Base-by-base conservation (phyloP, 768 basidiomycete genomes). In the Boletus sp. region DNA sequence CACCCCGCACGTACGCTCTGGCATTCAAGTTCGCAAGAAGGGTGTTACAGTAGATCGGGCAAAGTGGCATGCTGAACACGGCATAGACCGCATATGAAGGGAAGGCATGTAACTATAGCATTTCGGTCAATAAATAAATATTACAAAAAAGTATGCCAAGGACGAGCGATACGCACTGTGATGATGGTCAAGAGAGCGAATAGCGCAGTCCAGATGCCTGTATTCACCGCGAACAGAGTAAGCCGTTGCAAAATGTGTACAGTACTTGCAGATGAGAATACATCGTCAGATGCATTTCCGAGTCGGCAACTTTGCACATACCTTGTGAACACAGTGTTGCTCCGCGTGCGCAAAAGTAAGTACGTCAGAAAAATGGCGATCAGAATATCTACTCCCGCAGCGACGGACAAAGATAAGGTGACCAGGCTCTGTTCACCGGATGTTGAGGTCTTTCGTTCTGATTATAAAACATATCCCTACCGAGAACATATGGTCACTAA, bases 141-240 rank as follows among this genome's bases (percentile, higher is more conserved):
- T 17, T 10, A 13, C 25, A 30, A 19, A 30, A n/a, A 5, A 4
- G n/a, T 6, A 3, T 44, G 4, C 23, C 7, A 9, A 5, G 7
- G n/a, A 30, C n/a, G 4, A 45, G 6, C 11, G 29, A n/a, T 82
- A 83, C 34, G 38, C 58, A 57, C 85, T 77, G 8, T 79, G 78
- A 54, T 82, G 13, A 54, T 0, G 3, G 49, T 68, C 4, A 78
- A 76, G 65, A 83, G 81, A 5, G 75, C 69, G 5, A 62, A 66
- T 0, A 79, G 78, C 56, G 84, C 83, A 13, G 80, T 74, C 13
- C 77, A 79, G 13, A 82, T 74, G 1, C 80, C 74, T 8, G 53
- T 47, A 25, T 50, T 46, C 6, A 53, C 42, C 2, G 53, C 39
- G 40, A 58, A 58, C 5, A 62, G 1, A 2, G 6, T 47, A 4